These are phyloP conservation scores for Eucalyptus sp. DNA, from an alignment of 345 rosid species.

Conservation along the genomic window DNA sequence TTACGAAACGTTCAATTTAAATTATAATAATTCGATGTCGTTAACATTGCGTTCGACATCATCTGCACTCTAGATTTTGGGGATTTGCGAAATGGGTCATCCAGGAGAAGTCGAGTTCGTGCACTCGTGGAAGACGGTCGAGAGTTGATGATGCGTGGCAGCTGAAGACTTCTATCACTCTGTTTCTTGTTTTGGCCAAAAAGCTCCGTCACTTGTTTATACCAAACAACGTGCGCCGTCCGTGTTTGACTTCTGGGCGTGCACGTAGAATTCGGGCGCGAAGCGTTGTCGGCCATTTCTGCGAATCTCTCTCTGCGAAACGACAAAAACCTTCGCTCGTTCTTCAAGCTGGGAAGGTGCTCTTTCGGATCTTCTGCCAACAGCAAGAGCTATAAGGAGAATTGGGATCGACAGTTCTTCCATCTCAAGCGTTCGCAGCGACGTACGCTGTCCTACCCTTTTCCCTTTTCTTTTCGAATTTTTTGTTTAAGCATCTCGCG, in stretches of 20 bases:
- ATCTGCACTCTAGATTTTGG: not conserved
- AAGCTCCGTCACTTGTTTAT: not conserved
- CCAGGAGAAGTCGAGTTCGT: not conserved
- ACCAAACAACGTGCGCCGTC: not conserved
- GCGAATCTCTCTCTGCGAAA: not conserved
- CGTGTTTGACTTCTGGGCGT: not conserved
- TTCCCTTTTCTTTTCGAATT: not conserved
- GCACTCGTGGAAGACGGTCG: not conserved
- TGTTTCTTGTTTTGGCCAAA: not conserved
- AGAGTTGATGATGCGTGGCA: not conserved
- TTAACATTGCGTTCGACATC: not conserved
- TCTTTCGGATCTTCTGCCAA: not conserved
- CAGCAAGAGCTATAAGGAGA: not conserved
- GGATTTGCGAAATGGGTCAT: not conserved
- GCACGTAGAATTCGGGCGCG: not conserved
- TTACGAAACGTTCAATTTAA: not conserved
- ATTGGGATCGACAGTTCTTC: not conserved
- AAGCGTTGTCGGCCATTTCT: not conserved
- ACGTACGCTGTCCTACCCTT: not conserved
- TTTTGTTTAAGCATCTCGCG: not conserved
- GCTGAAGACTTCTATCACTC: not conserved
- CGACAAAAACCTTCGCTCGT: not conserved
- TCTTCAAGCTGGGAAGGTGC: not conserved
- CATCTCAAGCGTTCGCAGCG: not conserved
- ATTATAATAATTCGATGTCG: not conserved